Conservation (phyloP, 73 alveolate genomes). For the Blepharisma japonicum region DNA sequence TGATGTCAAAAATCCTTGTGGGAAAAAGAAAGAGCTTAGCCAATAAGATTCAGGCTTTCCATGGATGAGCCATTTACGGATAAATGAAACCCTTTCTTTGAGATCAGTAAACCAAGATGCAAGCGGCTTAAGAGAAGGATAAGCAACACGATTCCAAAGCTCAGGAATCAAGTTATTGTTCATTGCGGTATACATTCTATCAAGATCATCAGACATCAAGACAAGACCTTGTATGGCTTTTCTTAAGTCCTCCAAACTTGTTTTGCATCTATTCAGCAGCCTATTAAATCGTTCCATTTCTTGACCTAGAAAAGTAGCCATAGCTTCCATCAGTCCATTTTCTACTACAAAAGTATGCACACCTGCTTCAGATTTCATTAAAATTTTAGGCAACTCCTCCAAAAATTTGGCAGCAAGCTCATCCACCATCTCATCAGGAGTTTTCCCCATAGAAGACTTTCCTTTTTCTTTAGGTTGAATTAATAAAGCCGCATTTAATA, state of each 20-base stretch:
- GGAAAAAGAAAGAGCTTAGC: constrained; percentile 99
- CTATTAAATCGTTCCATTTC: constrained; percentile 89
- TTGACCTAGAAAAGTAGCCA: constrained; percentile 89
- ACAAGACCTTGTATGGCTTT: constrained; percentile 90
- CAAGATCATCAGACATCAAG: constrained; percentile 99
- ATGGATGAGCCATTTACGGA: constrained; percentile 93
- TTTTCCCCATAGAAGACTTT: constrained; percentile 76
- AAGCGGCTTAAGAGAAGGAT: constrained; percentile 92
- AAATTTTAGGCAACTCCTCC: constrained; percentile 64
- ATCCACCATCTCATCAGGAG: constrained; percentile 88
- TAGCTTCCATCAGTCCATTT: constrained; percentile 76
- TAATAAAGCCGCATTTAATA: constrained; percentile 70
- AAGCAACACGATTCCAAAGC: constrained; percentile 93
- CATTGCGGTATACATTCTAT: constrained; percentile 89
- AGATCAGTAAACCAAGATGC: constrained; percentile 98
- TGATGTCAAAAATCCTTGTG: constrained; percentile 99
- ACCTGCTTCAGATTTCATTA: constrained; percentile 81
- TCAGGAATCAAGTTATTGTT: constrained; percentile 94
- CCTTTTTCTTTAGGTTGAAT: constrained; percentile 89
- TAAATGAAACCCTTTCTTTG: constrained; percentile 89
- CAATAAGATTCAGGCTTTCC: constrained; percentile 97
- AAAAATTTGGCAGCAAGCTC: constrained; percentile 76
- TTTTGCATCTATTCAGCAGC: constrained; percentile 68
- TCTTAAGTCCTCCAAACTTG: constrained; percentile 68
- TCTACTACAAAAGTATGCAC: constrained; percentile 68